These are phyloP conservation scores for Fusarium foetens DNA, from an alignment of 2,329 filamentous ascomycete species.

Conservation along the genomic window DNA sequence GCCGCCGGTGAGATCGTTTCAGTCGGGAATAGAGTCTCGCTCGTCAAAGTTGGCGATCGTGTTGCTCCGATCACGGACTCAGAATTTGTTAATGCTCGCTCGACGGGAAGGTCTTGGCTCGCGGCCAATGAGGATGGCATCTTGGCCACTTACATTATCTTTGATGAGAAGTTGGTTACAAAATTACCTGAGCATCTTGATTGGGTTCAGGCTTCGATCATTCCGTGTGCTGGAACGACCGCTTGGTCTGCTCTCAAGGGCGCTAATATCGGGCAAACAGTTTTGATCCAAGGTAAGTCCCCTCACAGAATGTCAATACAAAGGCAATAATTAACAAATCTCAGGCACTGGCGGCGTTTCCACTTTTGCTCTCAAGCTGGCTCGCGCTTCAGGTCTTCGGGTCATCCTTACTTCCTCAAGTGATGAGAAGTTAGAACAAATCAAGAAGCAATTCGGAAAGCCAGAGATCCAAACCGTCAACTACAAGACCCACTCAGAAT, in stretches of 20 bases:
- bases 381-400: constrained; percentile 61
- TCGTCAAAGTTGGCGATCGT: constrained; percentile 49
- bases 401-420: constrained; percentile 64
- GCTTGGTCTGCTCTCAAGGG: constrained; percentile 58
- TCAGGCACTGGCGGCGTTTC: constrained; percentile 55
- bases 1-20: constrained; percentile 54
- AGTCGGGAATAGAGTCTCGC: constrained; percentile 49
- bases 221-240: constrained; percentile 58
- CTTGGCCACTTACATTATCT: constrained; percentile 54
- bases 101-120: constrained; percentile 53
- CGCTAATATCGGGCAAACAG: constrained; percentile 50
- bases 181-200: constrained; percentile 52
- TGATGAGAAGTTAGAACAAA: constrained; percentile 58
- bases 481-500: constrained; percentile 57
- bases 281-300: constrained; percentile 55
- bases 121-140: constrained; percentile 57
- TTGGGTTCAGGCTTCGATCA: constrained; percentile 50
- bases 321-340: background rate
- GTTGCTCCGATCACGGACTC: constrained; percentile 54
- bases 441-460: constrained; percentile 53
- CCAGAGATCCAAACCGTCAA: constrained; percentile 60
- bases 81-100: constrained; percentile 52
- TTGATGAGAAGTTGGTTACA: constrained; percentile 51
- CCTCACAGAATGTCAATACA: background rate
- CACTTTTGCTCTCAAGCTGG: constrained; percentile 54